Evolutionary conservation across 768 basidiomycete species (phyloP).

Genomic region (Lepiota brunneoincarnata): DNA sequence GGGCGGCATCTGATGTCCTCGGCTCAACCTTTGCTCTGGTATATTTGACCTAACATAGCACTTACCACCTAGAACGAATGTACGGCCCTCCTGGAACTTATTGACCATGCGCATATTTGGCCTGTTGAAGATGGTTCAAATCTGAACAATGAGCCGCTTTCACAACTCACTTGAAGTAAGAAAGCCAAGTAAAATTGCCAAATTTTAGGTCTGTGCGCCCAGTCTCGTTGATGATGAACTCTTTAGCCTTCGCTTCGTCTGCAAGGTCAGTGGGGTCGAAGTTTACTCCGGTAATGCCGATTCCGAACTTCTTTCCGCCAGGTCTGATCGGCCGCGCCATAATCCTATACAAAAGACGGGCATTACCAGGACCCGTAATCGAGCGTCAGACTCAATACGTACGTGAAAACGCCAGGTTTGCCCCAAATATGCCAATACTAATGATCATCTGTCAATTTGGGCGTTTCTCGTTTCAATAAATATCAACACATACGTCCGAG

Average conservation of each 20-base stretch:
- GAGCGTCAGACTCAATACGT: conserved; percentile 2
- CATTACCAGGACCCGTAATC: no score
- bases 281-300: conserved; percentile 19
- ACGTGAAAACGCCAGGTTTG: conserved; percentile 31
- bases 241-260: neutral
- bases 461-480: neutral
- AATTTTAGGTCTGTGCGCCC: conserved; percentile 29
- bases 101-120: conserved; percentile 45
- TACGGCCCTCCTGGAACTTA: conserved; percentile 35
- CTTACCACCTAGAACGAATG: conserved; percentile 43
- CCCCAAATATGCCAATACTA: conserved; percentile 52
- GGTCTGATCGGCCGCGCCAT: no score
- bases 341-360: no score
- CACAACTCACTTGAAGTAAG: conserved; percentile 12
- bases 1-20: conserved; percentile 36
- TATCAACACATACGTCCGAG: conserved; percentile 26
- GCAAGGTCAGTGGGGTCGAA: conserved; percentile 18
- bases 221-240: conserved; percentile 20
- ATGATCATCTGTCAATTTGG: conserved; percentile 1
- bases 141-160: neutral
- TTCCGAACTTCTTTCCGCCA: conserved; percentile 19
- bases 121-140: conserved; percentile 18
- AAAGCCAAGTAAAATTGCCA: conserved; percentile 23
- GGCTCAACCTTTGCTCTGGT: neutral
- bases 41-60: neutral